Evolutionary conservation across 1,284 basidiomycete species (phyloP), one percentile per base, ranked within the genome.

Genomic region (Ceratobasidium sp.): DNA sequence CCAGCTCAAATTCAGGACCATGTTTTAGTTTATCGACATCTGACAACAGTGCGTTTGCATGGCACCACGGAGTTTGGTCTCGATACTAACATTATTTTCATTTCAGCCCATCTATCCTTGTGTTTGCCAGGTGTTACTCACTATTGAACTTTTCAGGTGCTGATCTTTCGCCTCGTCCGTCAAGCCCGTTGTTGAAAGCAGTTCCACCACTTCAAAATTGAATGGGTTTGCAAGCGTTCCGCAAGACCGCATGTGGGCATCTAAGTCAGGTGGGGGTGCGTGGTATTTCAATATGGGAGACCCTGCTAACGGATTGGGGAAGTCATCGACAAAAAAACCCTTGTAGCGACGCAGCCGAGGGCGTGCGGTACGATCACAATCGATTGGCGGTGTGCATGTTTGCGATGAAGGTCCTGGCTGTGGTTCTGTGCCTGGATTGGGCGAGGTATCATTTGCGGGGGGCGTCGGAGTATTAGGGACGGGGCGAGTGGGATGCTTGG

Each of bases 261-360:
- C 23, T n/a, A 65, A 65, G 33, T 65, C 62, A 38, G 35, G 50
- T 35, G 46, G 41, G 5, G 71, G 60, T 4, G 20, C 16, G 30
- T 16, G 44, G 0, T 50, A 10, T 27, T 75, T 65, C 12, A 27
- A 52, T 35, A 69, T 54, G 0, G 67, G 67, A 7, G 67, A 1
- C 5, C 67, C 65, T 3, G 65, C 65, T 5, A 67, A 33, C 27
- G 65, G 65, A 50, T 67, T 30, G n/a, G n/a, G n/a, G n/a, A n/a
- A n/a, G n/a, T n/a, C n/a, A n/a, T n/a, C n/a, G n/a, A n/a, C n/a
- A n/a, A 12, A 66, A 23, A 66, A 10, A 7, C 41, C 41, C n/a
- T 20, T 33, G 14, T 23, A 33, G 8, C 64, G 64, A 27, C 41
- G 41, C 64, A 66, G n/a, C 41, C 23, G 14, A 20, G 2, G 14